These are phyloP conservation scores for Cladosporium sp. DNA, from an alignment of 2,329 filamentous ascomycete species.

Conservation along the genomic window DNA sequence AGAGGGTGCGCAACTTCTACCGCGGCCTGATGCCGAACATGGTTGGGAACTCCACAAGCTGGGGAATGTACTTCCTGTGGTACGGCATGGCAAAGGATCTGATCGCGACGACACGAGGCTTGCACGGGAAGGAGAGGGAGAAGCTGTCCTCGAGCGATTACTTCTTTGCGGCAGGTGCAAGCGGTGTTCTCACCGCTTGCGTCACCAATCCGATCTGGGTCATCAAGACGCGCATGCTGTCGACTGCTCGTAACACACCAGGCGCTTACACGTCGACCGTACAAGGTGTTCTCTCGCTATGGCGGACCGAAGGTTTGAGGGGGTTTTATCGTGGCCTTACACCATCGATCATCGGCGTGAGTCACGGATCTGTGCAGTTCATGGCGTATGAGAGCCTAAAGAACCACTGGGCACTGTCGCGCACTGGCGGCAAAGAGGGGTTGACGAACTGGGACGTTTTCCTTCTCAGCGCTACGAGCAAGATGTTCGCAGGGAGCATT, in stretches of 20 bases:
- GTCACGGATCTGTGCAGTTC: slow-evolving; percentile 93
- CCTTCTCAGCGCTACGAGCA: slow-evolving; percentile 76
- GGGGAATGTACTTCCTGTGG: slow-evolving; percentile 89
- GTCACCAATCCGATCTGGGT: slow-evolving; percentile 98
- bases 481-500: slow-evolving; percentile 82
- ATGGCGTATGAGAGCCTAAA: slow-evolving; percentile 85
- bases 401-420: slow-evolving; percentile 55
- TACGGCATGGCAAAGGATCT: slow-evolving; percentile 62
- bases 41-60: slow-evolving; percentile 84
- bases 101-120: slow-evolving; percentile 42
- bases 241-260: slow-evolving; percentile 70
- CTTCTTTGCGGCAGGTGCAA: slow-evolving; percentile 71
- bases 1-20: slow-evolving; percentile 65
- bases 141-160: slow-evolving; percentile 69
- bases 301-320: slow-evolving; percentile 67
- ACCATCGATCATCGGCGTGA: slow-evolving; percentile 81
- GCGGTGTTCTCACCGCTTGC: slow-evolving; percentile 73
- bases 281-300: slow-evolving; percentile 68
- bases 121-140: slow-evolving; percentile 35
- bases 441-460: slow-evolving; percentile 76
- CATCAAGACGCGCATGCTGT: slow-evolving; percentile 95
- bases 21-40: slow-evolving; percentile 88
- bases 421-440: slow-evolving; percentile 40
- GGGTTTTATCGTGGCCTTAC: slow-evolving; percentile 89
- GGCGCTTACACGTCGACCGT: slow-evolving; percentile 82